phyloP scores from a whole-genome alignment of 2,329 filamentous ascomycete genomes.

The Pezicula neosporulosa region DNA sequence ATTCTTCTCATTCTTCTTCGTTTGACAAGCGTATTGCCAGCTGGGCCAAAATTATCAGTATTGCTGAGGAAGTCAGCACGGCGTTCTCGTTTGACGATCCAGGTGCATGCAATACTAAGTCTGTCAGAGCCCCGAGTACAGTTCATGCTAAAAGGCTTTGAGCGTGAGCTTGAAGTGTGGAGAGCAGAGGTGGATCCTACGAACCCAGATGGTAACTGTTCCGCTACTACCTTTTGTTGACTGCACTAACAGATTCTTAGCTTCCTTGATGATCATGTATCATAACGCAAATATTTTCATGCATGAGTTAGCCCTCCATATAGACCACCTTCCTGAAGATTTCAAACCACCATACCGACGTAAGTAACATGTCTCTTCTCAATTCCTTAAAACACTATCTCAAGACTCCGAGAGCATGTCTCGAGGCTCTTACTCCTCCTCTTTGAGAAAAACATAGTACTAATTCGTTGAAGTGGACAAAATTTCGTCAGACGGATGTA shows the following conservation, averaged over 20 bases:
- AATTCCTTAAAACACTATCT: no score
- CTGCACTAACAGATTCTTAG: background rate
- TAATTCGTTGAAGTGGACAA: no score
- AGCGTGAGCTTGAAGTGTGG: conserved; percentile 44
- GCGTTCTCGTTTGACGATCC: conserved; percentile 44
- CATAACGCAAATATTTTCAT: conserved; percentile 49
- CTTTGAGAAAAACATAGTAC: no score
- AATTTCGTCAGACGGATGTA: conserved; percentile 14
- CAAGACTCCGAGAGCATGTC: no score
- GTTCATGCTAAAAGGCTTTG: conserved; percentile 46
- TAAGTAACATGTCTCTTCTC: no score
- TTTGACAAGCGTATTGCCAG: conserved; percentile 32
- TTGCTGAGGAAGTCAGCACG: conserved; percentile 50
- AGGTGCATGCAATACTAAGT: conserved; percentile 30
- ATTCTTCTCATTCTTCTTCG: conserved; percentile 25
- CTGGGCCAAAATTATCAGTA: conserved; percentile 35
- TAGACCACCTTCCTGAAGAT: conserved; percentile 48
- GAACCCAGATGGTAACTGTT: background rate
- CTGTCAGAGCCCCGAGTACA: conserved; percentile 50
- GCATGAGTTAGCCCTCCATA: conserved; percentile 53
- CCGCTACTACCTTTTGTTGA: conserved; percentile 6
- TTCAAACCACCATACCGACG: conserved; percentile 29
- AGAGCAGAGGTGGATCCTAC: conserved; percentile 30
- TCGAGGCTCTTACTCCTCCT: no score
- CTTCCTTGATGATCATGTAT: conserved; percentile 33